Evolutionary conservation across 345 rosid species (phyloP), one percentile per base, ranked within the genome.

Genomic region (Aethionema arabicum): DNA sequence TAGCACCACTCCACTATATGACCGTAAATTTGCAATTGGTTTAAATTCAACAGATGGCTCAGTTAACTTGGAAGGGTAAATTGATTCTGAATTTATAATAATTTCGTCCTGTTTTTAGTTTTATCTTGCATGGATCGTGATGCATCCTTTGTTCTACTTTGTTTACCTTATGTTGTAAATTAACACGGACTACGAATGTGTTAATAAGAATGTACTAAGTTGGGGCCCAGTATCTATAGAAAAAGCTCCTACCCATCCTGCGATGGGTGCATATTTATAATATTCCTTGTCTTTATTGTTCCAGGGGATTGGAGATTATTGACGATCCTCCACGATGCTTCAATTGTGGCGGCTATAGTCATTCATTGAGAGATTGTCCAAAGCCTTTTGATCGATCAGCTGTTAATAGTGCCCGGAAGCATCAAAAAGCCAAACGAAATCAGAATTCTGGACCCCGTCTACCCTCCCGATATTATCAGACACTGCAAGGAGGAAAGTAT

Each of bases 281-380:
- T 56, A 62, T 12, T 30, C 35, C 11, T 55, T 55, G 69, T 60
- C n/a, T 67, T 11, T 58, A 61, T 21, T 66, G 50, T 75, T 68
- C 51, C 76, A 93, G 99, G 56, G 90, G 90, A 11, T 67, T 77
- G 78, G 83, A 78, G 88, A 84, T 90, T 63, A 21, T 82, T 32
- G 90, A 66, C 15, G 91, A 80, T 72, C 87, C 95, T 74, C 66
- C 89, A 49, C 95, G 97, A 21, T 90, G 99, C 76, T 95, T 90
- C 81, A 95, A 95, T 56, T 95, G 99, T 74, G 86, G 96, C 46
- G 79, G 95, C 36, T 95, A 95, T 66, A 86, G 75, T 72, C 99
- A 95, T 80, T 70, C 97, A 43, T 36, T 95, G 65, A 90, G 68
- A 78, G 95, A 90, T 32, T 95, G 99, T 72, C 83, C 81, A 54